Conservation (phyloP, 345 rosid genomes). For the Gossypium australe region DNA sequence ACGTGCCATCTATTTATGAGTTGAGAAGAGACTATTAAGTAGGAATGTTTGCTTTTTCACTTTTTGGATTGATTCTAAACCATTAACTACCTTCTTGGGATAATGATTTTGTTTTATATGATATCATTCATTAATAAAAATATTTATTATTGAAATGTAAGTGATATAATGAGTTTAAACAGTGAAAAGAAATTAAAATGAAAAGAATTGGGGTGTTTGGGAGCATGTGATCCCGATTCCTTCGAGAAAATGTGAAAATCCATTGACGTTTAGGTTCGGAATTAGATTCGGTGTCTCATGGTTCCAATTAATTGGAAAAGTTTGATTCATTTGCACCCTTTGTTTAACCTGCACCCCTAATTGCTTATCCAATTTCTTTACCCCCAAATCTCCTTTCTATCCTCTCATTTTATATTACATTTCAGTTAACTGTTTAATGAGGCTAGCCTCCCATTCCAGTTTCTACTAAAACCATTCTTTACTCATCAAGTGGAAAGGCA, state of each 20-base stretch:
- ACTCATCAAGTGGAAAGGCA: not conserved
- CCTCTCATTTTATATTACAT: no score
- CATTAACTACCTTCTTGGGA: no score
- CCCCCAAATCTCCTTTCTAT: not conserved
- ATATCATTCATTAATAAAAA: not conserved
- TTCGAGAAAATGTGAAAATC: not conserved
- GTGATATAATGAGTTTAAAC: no score
- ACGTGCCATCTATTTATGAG: no score
- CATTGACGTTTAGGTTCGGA: conserved; percentile 7
- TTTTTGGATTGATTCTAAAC: no score
- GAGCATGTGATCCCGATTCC: not conserved
- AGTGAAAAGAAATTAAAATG: no score
- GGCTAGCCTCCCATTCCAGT: not conserved
- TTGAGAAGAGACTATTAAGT: no score
- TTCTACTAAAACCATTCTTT: not conserved
- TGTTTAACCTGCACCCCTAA: conserved; percentile 4
- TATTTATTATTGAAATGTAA: no score
- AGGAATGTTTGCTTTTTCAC: no score
- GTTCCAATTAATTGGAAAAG: conserved; percentile 10
- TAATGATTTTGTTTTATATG: no score
- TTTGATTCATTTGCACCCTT: not conserved
- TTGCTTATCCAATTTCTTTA: conserved; percentile 3
- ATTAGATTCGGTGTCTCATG: conserved; percentile 7
- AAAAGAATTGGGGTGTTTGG: not conserved
- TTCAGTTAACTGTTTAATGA: no score